These are phyloP conservation scores for Neofusicoccum sp. DNA, from an alignment of 2,329 filamentous ascomycete species.

Conservation along the genomic window DNA sequence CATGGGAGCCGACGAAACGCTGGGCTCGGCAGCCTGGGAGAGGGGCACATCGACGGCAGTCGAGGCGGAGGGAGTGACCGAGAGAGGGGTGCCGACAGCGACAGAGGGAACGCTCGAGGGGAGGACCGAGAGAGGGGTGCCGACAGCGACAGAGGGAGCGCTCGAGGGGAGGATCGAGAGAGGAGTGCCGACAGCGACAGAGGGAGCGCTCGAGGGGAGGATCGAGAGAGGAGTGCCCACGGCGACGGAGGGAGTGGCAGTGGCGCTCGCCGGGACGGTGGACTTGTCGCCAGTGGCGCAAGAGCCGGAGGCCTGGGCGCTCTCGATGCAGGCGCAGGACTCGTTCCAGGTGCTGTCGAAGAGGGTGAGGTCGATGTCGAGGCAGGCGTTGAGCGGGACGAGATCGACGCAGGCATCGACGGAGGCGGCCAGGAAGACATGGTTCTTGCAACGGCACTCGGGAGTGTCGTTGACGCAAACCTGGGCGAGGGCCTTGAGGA, in stretches of 20 bases:
- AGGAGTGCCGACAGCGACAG: neutral
- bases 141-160: neutral
- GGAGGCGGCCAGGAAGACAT: slow-evolving; percentile 11
- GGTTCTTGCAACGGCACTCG: slow-evolving; percentile 17
- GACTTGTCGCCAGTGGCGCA: neutral
- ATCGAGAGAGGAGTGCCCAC: too few species aligned
- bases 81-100: neutral
- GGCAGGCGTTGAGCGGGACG: slow-evolving; percentile 17
- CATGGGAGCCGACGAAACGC: neutral
- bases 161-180: neutral
- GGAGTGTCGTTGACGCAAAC: slow-evolving; percentile 14
- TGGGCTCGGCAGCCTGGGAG: neutral
- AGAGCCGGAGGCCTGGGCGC: neutral
- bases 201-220: neutral
- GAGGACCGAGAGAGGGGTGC: neutral
- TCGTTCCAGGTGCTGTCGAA: slow-evolving; percentile 17
- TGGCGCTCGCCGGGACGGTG: neutral
- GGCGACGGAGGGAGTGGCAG: neutral
- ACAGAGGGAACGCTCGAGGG: neutral
- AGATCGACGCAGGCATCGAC: slow-evolving; percentile 16
- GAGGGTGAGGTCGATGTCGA: slow-evolving; percentile 15
- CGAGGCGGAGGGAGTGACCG: neutral
- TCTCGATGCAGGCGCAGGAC: slow-evolving; percentile 17
- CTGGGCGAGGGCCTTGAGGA: slow-evolving; percentile 16
- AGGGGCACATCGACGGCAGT: neutral